Percentiles rank a stretch among this genome's conserved stretches.
phyloP scores from a whole-genome alignment of 495 filamentous ascomycete species.

The Physcia stellaris region DNA sequence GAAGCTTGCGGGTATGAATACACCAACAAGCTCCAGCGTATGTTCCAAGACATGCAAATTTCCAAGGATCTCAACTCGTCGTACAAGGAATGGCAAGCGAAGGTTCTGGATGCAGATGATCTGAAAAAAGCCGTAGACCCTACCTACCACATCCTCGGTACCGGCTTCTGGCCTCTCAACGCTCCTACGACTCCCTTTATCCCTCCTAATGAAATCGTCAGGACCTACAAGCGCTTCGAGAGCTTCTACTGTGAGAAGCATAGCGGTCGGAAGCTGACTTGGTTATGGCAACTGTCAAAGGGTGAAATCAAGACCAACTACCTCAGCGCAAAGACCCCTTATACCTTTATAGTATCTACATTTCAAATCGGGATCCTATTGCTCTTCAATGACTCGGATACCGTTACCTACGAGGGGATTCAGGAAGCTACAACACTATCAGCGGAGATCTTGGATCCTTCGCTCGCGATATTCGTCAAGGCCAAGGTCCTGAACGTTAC shows the following conservation, averaged over 20 bases:
- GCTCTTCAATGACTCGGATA: slow-evolving; percentile 84
- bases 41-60: slow-evolving; percentile 99
- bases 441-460: slow-evolving; percentile 71
- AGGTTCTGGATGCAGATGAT: slow-evolving; percentile 47
- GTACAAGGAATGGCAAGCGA: slow-evolving; percentile 60
- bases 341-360: slow-evolving; percentile 94
- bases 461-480: slow-evolving; percentile 72
- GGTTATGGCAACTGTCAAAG: slow-evolving; percentile 97
- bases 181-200: slow-evolving; percentile 75
- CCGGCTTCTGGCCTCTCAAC: slow-evolving; percentile 91
- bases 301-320: slow-evolving; percentile 90
- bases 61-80: slow-evolving; percentile 88
- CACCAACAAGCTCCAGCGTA: slow-evolving; percentile 97
- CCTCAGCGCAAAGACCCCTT: slow-evolving; percentile 72
- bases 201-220: slow-evolving; percentile 69
- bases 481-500: slow-evolving; percentile 66
- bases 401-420: slow-evolving; percentile 78
- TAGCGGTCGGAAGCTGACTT: slow-evolving; percentile 87
- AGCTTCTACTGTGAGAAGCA: slow-evolving; percentile 94
- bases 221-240: slow-evolving; percentile 77
- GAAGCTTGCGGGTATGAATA: slow-evolving; percentile 98
- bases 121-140: slow-evolving; percentile 53
- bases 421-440: slow-evolving; percentile 63
- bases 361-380: slow-evolving; percentile 97
- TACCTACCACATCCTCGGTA: slow-evolving; percentile 78